phyloP scores from a whole-genome alignment of 2,329 filamentous ascomycete genomes.

The Cadophora malorum region DNA sequence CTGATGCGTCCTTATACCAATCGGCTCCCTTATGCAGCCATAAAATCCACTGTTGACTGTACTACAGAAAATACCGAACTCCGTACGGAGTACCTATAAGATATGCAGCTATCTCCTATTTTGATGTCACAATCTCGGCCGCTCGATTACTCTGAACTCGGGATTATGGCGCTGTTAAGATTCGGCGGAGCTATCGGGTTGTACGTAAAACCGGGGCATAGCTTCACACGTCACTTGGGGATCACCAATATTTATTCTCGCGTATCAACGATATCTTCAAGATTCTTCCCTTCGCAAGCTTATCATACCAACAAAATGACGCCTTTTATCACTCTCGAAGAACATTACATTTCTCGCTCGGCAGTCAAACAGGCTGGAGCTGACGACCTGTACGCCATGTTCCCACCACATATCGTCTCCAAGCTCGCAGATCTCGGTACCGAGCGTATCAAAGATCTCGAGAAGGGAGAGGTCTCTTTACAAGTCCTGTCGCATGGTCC shows the following conservation, averaged over 20 bases:
- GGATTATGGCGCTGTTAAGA: background rate
- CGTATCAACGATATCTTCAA: background rate
- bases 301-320: constrained; percentile 25
- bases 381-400: background rate
- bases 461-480: constrained; percentile 37
- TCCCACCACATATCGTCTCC: constrained; percentile 28
- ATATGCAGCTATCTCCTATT: background rate
- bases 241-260: background rate
- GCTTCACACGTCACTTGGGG: background rate
- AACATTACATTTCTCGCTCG: constrained; percentile 45
- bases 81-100: background rate
- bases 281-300: background rate
- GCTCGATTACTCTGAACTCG: background rate
- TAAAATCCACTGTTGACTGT: background rate
- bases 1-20: background rate
- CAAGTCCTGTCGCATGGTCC: constrained; percentile 46
- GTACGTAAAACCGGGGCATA: background rate
- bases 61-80: background rate
- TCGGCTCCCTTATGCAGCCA: background rate
- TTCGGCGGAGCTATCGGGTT: constrained; percentile 2
- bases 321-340: constrained; percentile 51
- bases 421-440: constrained; percentile 34
- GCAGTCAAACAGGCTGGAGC: background rate
- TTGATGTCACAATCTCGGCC: background rate
- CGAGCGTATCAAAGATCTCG: constrained; percentile 40